phyloP scores from a whole-genome alignment of 73 alveolate genomes.

The Paramecium caudatum region DNA sequence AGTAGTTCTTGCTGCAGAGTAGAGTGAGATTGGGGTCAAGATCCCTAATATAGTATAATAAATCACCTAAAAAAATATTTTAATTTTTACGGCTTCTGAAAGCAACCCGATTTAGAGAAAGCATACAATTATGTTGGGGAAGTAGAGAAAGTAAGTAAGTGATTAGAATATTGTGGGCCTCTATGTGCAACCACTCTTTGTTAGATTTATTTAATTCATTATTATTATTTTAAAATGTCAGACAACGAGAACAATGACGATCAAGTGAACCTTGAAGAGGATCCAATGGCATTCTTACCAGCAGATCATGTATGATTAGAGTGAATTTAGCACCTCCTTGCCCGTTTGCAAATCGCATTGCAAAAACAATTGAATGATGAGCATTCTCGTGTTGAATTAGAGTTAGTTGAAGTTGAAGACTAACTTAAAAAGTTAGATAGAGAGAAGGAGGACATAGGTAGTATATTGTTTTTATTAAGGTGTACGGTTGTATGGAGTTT shows the following conservation, averaged over 20 bases:
- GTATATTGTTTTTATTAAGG: not conserved
- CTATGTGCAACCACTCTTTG: slow-evolving; percentile 14
- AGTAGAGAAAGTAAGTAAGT: slow-evolving; percentile 40
- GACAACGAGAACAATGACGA: slow-evolving; percentile 53
- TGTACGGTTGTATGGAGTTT: slow-evolving; percentile 91
- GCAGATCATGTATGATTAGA: slow-evolving; percentile 87
- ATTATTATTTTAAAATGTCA: slow-evolving; percentile 43
- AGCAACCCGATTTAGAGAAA: not conserved
- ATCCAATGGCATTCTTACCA: slow-evolving; percentile 86
- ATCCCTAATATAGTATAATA: not conserved
- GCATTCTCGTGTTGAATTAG: slow-evolving; percentile 87
- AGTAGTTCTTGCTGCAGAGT: not conserved
- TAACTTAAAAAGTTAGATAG: slow-evolving; percentile 84
- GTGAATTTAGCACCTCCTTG: slow-evolving; percentile 82
- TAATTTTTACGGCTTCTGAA: slow-evolving; percentile 2
- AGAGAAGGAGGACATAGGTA: slow-evolving; percentile 89
- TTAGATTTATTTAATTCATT: no score
- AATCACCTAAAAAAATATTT: not conserved
- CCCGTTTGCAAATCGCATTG: slow-evolving; percentile 84
- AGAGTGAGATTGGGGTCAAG: not conserved
- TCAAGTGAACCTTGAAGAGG: slow-evolving; percentile 76
- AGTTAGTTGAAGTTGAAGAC: slow-evolving; percentile 88
- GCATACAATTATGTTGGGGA: not conserved
- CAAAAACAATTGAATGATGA: slow-evolving; percentile 88
- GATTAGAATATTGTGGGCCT: not conserved